phyloP scores from a whole-genome alignment of 495 filamentous ascomycete species.

The Tuber brumale region DNA sequence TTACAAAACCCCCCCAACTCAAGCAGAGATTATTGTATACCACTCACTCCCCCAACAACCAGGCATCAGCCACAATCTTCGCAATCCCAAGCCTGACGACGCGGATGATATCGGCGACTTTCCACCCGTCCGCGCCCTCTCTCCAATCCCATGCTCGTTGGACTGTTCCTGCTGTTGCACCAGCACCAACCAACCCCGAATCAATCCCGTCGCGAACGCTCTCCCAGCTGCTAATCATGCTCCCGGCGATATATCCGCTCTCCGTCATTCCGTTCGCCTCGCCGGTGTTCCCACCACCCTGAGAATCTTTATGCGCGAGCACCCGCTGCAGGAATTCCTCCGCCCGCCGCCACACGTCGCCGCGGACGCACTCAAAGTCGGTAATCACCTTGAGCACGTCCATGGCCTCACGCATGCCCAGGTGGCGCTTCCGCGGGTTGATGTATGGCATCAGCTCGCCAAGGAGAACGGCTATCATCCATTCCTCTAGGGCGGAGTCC shows the following conservation, averaged over 20 bases:
- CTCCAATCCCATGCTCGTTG: constrained; percentile 33
- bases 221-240: constrained; percentile 22
- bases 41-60: constrained; percentile 31
- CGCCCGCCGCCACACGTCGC: constrained; percentile 17
- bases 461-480: constrained; percentile 28
- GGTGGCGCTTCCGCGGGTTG: not conserved
- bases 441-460: constrained; percentile 33
- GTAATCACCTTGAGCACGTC: constrained; percentile 39
- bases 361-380: constrained; percentile 32
- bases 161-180: not conserved
- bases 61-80: constrained; percentile 36
- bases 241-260: not conserved
- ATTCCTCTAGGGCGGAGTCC: constrained; percentile 35
- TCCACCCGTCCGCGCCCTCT: constrained; percentile 13
- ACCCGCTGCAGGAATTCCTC: constrained; percentile 27
- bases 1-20: not conserved
- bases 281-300: not conserved
- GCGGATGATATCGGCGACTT: constrained; percentile 18
- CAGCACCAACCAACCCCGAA: constrained; percentile 8
- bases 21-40: not conserved
- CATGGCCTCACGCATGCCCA: constrained; percentile 25
- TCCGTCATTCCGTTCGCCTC: not conserved
- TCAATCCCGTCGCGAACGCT: constrained; percentile 21
- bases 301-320: constrained; percentile 5
- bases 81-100: constrained; percentile 33